These are phyloP conservation scores for Nothophoma quercina DNA, from an alignment of 2,329 filamentous ascomycete genomes.

Conservation along the genomic window DNA sequence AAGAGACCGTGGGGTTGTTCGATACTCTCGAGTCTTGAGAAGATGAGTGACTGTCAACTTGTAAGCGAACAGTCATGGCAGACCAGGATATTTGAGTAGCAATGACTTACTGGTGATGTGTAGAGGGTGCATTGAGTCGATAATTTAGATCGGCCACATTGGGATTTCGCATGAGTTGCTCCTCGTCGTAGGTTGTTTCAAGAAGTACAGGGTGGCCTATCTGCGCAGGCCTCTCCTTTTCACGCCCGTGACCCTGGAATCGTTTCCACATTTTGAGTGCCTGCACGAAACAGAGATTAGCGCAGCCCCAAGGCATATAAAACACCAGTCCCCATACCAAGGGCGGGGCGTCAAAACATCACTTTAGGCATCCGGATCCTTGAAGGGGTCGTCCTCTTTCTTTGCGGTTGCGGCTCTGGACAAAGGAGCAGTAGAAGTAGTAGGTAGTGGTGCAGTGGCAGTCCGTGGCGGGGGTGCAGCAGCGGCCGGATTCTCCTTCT, in stretches of 20 bases:
- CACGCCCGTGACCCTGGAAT: conserved; percentile 53
- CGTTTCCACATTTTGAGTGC: conserved; percentile 60
- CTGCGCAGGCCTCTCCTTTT: conserved; percentile 50
- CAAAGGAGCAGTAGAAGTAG: background rate
- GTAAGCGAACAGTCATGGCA: background rate
- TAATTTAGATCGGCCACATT: conserved; percentile 40
- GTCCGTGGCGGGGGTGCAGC: background rate
- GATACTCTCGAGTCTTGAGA: conserved; percentile 36
- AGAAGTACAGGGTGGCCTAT: conserved; percentile 57
- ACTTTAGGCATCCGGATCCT: conserved; percentile 5
- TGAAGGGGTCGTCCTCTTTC: conserved; percentile 8
- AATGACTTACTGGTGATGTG: conserved; percentile 36
- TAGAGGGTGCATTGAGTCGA: conserved; percentile 32
- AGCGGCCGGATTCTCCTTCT: background rate
- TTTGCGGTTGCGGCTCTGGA: background rate
- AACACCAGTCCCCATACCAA: conserved; percentile 12
- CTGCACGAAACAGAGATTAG: conserved; percentile 42
- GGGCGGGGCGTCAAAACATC: conserved; percentile 2
- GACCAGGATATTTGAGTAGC: background rate
- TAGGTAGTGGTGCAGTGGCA: background rate
- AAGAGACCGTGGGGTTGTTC: conserved; percentile 56
- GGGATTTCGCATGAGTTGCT: conserved; percentile 50
- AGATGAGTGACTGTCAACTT: conserved; percentile 30
- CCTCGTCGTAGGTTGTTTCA: conserved; percentile 56
- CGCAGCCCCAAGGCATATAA: conserved; percentile 16